phyloP scores from a whole-genome alignment of 108 stramenopile species.

The Asterionellopsis glacialis region DNA sequence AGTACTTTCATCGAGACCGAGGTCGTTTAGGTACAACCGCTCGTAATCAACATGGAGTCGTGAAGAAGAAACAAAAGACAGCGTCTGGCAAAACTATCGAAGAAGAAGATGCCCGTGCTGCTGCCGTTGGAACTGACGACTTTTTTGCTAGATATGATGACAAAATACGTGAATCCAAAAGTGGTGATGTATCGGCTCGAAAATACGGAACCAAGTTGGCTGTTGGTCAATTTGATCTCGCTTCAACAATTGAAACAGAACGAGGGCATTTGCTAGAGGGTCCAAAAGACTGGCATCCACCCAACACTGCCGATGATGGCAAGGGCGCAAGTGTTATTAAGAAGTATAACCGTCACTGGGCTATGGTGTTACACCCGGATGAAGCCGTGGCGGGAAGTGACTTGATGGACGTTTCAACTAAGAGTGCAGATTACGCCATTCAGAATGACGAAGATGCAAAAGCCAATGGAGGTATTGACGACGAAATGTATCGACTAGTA shows the following conservation, averaged over 20 bases:
- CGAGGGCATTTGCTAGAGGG: conserved; percentile 69
- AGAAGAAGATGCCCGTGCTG: conserved; percentile 65
- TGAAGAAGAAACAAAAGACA: conserved; percentile 21
- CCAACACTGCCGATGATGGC: conserved; percentile 42
- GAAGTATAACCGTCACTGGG: conserved; percentile 89
- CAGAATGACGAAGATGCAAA: conserved; percentile 66
- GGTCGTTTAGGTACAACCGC: conserved; percentile 65
- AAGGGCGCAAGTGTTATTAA: conserved; percentile 69
- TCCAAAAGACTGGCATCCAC: conserved; percentile 67
- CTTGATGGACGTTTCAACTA: conserved; percentile 48
- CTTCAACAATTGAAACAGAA: conserved; percentile 78
- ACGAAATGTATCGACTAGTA: conserved; percentile 68
- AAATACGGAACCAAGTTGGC: conserved; percentile 59
- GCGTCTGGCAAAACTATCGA: conserved; percentile 27
- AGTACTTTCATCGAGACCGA: conserved; percentile 87
- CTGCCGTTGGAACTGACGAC: conserved; percentile 81
- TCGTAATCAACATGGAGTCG: conserved; percentile 26
- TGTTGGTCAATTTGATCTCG: conserved; percentile 82
- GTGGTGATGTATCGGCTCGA: not conserved
- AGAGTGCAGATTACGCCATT: conserved; percentile 36
- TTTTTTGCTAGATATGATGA: conserved; percentile 77
- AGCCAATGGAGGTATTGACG: conserved; percentile 62
- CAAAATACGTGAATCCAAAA: conserved; percentile 22
- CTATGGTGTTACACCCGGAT: conserved; percentile 79
- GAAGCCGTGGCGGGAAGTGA: conserved; percentile 71